Evolutionary conservation across 1,284 basidiomycete species (phyloP), one percentile per base, ranked within the genome.

Genomic region (Cryptococcus floricola): DNA sequence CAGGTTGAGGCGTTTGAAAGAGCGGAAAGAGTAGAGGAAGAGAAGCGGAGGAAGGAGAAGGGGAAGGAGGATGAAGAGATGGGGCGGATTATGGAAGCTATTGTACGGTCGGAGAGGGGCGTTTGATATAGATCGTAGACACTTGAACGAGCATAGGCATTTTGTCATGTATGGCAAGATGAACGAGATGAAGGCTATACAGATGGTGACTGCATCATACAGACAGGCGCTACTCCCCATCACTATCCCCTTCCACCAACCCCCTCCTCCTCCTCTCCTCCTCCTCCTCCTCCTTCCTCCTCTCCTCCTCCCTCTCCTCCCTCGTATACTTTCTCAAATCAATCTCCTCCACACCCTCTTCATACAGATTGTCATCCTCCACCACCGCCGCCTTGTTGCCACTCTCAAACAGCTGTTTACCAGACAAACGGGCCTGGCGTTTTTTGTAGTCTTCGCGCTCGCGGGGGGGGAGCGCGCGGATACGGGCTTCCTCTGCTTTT

Each of bases 401-500:
- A 53, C 84, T 84, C 75, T 94, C 90, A 74, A 95, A 96, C 54
- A 95, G 77, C 78, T 94, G 90, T 25, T 90, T 85, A 31, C 91
- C 91, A 93, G 61, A 83, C 18, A 86, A 78, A 63, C 94, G 83
- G 54, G 79, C 81, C 27, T 74, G 80, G 19, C 83, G 75, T 68
- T 82, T 85, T 75, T 85, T 90, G 73, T 81, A 85, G 70, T 98
- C 95, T 75, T 98, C 94, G 55, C 88, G 81, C 77, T 98, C 95
- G 72, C 89, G 95, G 3, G 86, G 78, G 14, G 86, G 84, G 70
- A 94, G 69, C 8, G 80, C 83, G 68, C 85, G 89, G 52, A 94
- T 74, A 68, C 82, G 85, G 60, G 95, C 93, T 31, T 91, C 91
- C 57, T 96, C 91, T 57, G 87, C 87, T 60, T 80, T 81, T 13